Percentiles rank a stretch among this genome's conserved stretches.
phyloP scores from a whole-genome alignment of 306 rosid species.

The Lotus japonicus region DNA sequence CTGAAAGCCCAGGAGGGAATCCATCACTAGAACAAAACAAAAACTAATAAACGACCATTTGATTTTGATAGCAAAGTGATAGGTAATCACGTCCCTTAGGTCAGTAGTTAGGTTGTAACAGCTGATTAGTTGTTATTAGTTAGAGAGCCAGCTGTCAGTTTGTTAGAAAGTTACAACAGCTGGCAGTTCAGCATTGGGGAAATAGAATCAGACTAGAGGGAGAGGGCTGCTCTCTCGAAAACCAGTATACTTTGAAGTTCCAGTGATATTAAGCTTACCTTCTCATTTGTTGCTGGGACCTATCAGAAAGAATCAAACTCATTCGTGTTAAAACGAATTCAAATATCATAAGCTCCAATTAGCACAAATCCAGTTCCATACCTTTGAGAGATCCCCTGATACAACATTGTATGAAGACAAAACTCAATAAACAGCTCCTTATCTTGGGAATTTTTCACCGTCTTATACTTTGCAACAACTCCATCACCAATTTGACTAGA shows the following conservation, averaged over 20 bases:
- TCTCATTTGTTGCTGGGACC: too few relatives aligned
- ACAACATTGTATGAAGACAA: constrained; percentile 80
- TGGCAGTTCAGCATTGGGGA: too few relatives aligned
- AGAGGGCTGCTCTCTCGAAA: too few relatives aligned
- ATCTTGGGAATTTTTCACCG: constrained; percentile 44
- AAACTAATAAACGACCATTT: constrained; percentile 6
- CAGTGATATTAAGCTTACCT: too few relatives aligned
- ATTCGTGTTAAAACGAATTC: not conserved
- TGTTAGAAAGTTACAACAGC: too few relatives aligned
- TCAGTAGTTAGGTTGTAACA: too few relatives aligned
- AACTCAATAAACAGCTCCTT: constrained; percentile 69
- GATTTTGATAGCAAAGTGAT: constrained; percentile 12
- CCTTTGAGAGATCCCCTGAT: constrained; percentile 77
- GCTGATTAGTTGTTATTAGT: too few relatives aligned
- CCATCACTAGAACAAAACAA: constrained; percentile 49
- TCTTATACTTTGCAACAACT: constrained; percentile 61
- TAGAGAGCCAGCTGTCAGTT: too few relatives aligned
- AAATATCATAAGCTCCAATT: constrained; percentile 24
- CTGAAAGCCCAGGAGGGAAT: constrained; percentile 77
- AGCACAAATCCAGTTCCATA: constrained; percentile 26
- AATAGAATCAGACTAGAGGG: too few relatives aligned
- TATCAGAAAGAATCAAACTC: not conserved
- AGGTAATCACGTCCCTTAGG: too few relatives aligned
- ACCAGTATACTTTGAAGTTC: too few relatives aligned
- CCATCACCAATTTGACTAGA: constrained; percentile 52